phyloP scores from a whole-genome alignment of 1,139 yeast species.

The Sugiyamaella grinbergsii region DNA sequence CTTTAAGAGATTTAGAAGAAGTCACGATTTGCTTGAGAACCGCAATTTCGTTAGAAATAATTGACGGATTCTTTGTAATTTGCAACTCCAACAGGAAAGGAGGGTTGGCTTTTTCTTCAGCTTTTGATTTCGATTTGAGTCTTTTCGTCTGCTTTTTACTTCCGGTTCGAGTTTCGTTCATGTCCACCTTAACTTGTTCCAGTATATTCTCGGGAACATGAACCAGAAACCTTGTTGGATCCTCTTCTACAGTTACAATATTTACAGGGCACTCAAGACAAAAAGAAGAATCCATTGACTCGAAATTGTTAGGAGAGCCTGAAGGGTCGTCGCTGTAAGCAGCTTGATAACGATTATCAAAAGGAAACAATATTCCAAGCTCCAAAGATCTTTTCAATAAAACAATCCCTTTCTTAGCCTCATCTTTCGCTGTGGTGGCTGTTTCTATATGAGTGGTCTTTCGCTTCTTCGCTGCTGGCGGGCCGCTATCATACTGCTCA shows the following conservation, averaged over 20 bases:
- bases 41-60: slow-evolving; percentile 14
- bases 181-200: background rate
- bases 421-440: background rate
- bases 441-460: background rate
- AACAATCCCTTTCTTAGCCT: slow-evolving; percentile 12
- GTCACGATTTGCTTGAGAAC: slow-evolving; percentile 13
- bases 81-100: slow-evolving; percentile 18
- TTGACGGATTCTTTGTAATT: slow-evolving; percentile 12
- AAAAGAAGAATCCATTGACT: background rate
- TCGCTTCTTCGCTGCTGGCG: slow-evolving; percentile 15
- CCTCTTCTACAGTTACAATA: slow-evolving; percentile 4
- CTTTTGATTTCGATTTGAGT: background rate
- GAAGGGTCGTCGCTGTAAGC: background rate
- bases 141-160: slow-evolving; percentile 3
- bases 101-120: background rate
- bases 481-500: slow-evolving; percentile 5
- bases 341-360: background rate
- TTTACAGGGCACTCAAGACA: slow-evolving; percentile 5
- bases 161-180: background rate
- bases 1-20: slow-evolving; percentile 4
- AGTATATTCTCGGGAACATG: background rate
- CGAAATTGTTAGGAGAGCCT: background rate
- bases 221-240: slow-evolving; percentile 18
- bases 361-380: slow-evolving; percentile 21
- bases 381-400: slow-evolving; percentile 19